Evolutionary conservation across 73 alveolate species (phyloP), one percentile per base, ranked within the genome.

Genomic region (Breviolum minutum): DNA sequence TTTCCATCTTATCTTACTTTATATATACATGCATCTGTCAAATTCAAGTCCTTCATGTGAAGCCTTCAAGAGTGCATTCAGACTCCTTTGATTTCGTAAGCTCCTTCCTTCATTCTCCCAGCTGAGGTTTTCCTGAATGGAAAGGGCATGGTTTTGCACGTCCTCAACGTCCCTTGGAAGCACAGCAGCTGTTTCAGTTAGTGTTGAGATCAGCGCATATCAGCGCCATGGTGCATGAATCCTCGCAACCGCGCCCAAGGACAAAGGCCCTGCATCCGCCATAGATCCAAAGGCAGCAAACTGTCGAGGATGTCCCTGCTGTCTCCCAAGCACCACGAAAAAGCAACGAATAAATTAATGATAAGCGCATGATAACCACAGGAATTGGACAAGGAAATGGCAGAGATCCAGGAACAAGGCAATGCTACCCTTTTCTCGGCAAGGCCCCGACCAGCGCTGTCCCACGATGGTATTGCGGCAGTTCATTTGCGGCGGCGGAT

Each of bases 71-170:
- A 40, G 54, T 40, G 54, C 54, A 40, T 40, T 40, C 0, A 40
- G 54, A 40, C 54, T 40, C 54, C 54, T 40, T 40, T 40, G 54
- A 40, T 40, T 40, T 40, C 54, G 54, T 40, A 40, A 40, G 54
- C 54, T 40, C 54, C 54, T 40, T 40, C 54, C 54, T 3, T 40
- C 54, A 40, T 40, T 71, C 81, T 12, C 13, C 30, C 29, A 81
- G 66, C 76, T 17, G 16, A 86, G 94, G 95, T 88, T 12, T 66
- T 30, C 26, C 71, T 88, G 86, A 88, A 88, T 32, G 95, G 95
- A 32, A 88, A 69, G 32, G 95, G 95, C 54, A 32, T 26, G n/a
- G 77, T 88, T 7, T 60, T 68, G 71, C 95, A 88, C 26, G 70
- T 88, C 71, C 30, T 88, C 85, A 88, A 88, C 40, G 95, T 40